A percentile compares a stretch with the other conserved stretches of the same genome.
Conservation (phyloP, 148 eudicot species). For the Hydrangea macrophylla region DNA sequence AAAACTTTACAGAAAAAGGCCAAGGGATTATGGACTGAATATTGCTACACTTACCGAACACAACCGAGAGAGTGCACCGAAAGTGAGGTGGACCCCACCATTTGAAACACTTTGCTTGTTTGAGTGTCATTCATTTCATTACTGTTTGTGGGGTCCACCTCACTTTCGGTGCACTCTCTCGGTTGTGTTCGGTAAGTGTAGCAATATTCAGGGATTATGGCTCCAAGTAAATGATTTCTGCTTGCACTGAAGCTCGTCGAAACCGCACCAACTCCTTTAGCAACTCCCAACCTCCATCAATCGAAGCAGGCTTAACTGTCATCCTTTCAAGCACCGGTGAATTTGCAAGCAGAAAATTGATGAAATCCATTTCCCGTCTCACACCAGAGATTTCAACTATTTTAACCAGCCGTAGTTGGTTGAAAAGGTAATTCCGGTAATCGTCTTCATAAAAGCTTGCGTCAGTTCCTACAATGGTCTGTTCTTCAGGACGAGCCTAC, state of each 20-base stretch:
- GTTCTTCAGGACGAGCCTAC: slow-evolving; percentile 73
- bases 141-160: too few species aligned
- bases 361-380: slow-evolving; percentile 53
- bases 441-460: slow-evolving; percentile 33
- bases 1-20: too few species aligned
- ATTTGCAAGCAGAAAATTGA: slow-evolving; percentile 64
- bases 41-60: too few species aligned
- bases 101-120: too few species aligned
- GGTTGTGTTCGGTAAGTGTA: too few species aligned
- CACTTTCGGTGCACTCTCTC: too few species aligned
- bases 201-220: too few species aligned
- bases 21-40: too few species aligned
- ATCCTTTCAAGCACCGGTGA: slow-evolving; percentile 69
- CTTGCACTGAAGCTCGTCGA: slow-evolving; percentile 58
- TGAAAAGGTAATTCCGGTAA: slow-evolving; percentile 30
- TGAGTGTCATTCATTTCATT: too few species aligned
- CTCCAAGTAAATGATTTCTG: slow-evolving; percentile 63
- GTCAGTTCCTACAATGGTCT: slow-evolving; percentile 14
- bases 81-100: too few species aligned
- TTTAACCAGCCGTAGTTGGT: slow-evolving; percentile 53
- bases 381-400: slow-evolving; percentile 40
- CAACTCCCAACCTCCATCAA: slow-evolving; percentile 52
- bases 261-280: slow-evolving; percentile 63
- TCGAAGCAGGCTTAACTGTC: slow-evolving; percentile 59
- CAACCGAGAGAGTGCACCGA: too few species aligned